A percentile compares a stretch with the other conserved stretches of the same genome.
Conservation (phyloP, 495 filamentous ascomycete species). For the Recurvomyces mirabilis region DNA sequence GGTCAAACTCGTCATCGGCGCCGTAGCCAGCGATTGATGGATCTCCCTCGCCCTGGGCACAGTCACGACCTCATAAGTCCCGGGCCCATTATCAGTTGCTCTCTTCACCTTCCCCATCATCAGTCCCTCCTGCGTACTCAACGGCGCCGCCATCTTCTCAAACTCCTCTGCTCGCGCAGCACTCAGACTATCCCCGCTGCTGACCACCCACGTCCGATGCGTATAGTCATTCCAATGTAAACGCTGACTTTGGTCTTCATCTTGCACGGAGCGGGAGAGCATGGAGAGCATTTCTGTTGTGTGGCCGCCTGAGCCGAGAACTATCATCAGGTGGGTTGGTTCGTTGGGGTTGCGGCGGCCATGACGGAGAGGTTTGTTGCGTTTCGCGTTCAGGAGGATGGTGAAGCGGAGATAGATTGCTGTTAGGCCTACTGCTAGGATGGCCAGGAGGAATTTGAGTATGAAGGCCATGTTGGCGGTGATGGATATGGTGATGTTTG, state of each 20-base stretch:
- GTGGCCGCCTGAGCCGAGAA: constrained; percentile 89
- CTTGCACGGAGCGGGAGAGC: constrained; percentile 40
- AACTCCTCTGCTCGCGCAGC: constrained; percentile 54
- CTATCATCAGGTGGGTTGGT: constrained; percentile 59
- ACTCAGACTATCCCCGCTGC: constrained; percentile 64
- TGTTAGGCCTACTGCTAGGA: constrained; percentile 19
- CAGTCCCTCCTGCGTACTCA: constrained; percentile 3
- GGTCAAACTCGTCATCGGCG: constrained; percentile 48
- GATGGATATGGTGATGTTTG: background rate
- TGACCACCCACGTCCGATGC: constrained; percentile 73
- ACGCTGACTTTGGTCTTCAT: constrained; percentile 29
- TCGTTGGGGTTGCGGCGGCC: constrained; percentile 20
- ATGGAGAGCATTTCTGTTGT: constrained; percentile 87
- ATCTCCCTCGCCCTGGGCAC: constrained; percentile 64
- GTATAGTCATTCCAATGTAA: constrained; percentile 36
- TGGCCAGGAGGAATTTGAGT: constrained; percentile 17
- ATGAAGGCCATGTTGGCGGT: constrained; percentile 9
- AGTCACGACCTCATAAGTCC: constrained; percentile 43
- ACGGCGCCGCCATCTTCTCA: constrained; percentile 32
- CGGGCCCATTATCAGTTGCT: constrained; percentile 14
- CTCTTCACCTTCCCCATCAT: constrained; percentile 7
- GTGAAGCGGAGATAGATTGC: constrained; percentile 33
- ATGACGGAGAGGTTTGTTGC: constrained; percentile 17
- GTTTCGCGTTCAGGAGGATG: constrained; percentile 25
- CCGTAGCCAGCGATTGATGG: constrained; percentile 63